Conservation (phyloP, 805 yeast species). For the Trichomonascus vanleenenianus region DNA sequence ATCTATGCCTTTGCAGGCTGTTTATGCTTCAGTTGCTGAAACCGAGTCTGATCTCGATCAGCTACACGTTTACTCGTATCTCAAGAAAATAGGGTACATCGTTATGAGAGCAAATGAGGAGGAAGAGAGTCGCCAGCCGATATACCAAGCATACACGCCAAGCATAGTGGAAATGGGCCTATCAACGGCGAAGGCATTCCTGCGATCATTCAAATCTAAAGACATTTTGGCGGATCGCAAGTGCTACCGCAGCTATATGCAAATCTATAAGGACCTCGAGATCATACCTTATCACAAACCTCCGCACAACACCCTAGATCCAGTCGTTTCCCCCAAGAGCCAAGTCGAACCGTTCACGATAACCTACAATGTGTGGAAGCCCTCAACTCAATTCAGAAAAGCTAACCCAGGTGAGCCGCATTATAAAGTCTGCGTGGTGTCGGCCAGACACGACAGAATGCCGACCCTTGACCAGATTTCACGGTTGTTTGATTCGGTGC, state of each 20-base stretch:
- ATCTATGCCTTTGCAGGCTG: constrained; percentile 53
- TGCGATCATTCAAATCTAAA: background rate
- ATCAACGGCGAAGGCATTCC: background rate
- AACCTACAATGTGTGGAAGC: constrained; percentile 77
- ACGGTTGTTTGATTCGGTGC: constrained; percentile 24
- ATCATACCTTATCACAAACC: constrained; percentile 20
- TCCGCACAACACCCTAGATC: constrained; percentile 4
- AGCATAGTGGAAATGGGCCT: background rate
- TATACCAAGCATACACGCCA: background rate
- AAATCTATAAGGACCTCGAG: constrained; percentile 19
- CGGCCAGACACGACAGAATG: constrained; percentile 29
- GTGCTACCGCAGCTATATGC: constrained; percentile 9
- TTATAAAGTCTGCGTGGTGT: constrained; percentile 57
- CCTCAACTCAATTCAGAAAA: constrained; percentile 58
- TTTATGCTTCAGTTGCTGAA: constrained; percentile 46
- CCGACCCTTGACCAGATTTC: constrained; percentile 30
- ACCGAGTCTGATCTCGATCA: constrained; percentile 39
- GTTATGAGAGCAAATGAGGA: constrained; percentile 32
- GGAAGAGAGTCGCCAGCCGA: background rate
- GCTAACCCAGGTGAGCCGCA: constrained; percentile 63
- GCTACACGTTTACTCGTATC: constrained; percentile 61
- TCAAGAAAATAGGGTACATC: constrained; percentile 73
- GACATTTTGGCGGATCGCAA: background rate
- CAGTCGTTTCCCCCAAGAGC: constrained; percentile 2
- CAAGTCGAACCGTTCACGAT: constrained; percentile 27